Evolutionary conservation across 768 basidiomycete species (phyloP).

Genomic region (Boletus patriciae): DNA sequence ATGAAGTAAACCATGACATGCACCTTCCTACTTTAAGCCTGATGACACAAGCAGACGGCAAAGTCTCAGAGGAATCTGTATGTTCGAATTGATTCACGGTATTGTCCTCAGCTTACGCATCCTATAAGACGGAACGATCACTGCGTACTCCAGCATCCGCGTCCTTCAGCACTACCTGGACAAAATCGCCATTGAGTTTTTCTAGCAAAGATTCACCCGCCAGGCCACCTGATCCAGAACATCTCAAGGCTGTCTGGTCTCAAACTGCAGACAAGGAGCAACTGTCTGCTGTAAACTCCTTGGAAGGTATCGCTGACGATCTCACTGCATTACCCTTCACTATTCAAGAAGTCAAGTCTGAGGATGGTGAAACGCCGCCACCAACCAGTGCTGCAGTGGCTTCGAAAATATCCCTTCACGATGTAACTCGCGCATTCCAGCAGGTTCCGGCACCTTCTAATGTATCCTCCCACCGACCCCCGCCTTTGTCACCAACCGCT

Average conservation of each 20-base stretch:
- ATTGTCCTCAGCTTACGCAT: constrained; percentile 12
- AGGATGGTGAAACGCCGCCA: constrained; percentile 80
- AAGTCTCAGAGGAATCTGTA: constrained; percentile 56
- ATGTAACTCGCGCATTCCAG: constrained; percentile 85
- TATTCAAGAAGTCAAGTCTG: constrained; percentile 82
- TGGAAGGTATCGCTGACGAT: constrained; percentile 84
- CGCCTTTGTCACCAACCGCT: constrained; percentile 51
- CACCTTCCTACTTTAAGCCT: constrained; percentile 20
- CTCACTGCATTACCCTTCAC: constrained; percentile 76
- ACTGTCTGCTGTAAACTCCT: constrained; percentile 68
- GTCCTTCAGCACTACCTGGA: constrained; percentile 47
- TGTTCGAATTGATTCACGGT: constrained; percentile 24
- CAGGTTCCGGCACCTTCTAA: constrained; percentile 69
- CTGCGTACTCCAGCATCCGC: constrained; percentile 47
- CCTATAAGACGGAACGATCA: constrained; percentile 43
- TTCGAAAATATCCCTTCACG: constrained; percentile 76
- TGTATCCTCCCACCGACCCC: constrained; percentile 45
- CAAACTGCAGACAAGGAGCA: constrained; percentile 72
- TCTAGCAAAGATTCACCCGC: constrained; percentile 67
- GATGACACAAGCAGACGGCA: constrained; percentile 44
- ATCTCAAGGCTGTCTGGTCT: constrained; percentile 83
- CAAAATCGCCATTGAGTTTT: constrained; percentile 50
- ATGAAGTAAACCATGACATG: constrained; percentile 6
- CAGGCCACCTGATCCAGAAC: constrained; percentile 76
- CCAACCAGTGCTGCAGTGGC: constrained; percentile 55